Evolutionary conservation across 2,329 filamentous ascomycete species (phyloP), one percentile per base, ranked within the genome.

Genomic region (Diaporthe helianthi): DNA sequence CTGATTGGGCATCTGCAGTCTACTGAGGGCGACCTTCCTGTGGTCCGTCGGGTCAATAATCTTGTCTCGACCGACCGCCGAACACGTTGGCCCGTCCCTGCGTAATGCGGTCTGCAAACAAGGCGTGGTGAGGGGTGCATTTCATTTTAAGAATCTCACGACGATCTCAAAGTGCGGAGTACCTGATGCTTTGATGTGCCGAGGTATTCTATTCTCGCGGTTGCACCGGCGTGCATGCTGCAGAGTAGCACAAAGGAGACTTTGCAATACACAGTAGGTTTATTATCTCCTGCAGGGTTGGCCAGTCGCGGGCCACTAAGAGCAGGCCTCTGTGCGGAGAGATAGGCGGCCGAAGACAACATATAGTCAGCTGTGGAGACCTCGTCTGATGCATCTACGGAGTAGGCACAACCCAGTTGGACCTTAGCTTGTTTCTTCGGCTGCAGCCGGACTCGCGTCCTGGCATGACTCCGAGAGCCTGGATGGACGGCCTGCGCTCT

Each of bases 381-480:
- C 41, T 31, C 41, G 58, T 36, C 58, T 61, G 41, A 38, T 51
- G 54, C 47, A 44, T 54, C 64, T 24, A n/a, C n/a, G n/a, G n/a
- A n/a, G n/a, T n/a, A 55, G 64, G 64, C 51, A 58, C 31, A 67
- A 51, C 65, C 65, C 44, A 46, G 52, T 67, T 38, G n/a, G 33
- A 13, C 51, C 41, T 67, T 67, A 67, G 52, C 65, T 55, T 58
- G 41, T 41, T 38, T 49, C 31, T 12, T 58, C 65, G 65, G 65
- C 65, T 67, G 41, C 33, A 67, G 52, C 65, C 52, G 65, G n/a
- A 38, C 46, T 49, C 53, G 44, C 52, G 52, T 54, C 65, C 65
- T 58, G 36, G 65, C 52, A 54, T 13, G 65, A 41, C 52, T 19
- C 65, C 53, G 65, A 51, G 44, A 19, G 52, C 54, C 52, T 49